Conservation (phyloP, 768 basidiomycete species). For the Tulasnella sp. region DNA sequence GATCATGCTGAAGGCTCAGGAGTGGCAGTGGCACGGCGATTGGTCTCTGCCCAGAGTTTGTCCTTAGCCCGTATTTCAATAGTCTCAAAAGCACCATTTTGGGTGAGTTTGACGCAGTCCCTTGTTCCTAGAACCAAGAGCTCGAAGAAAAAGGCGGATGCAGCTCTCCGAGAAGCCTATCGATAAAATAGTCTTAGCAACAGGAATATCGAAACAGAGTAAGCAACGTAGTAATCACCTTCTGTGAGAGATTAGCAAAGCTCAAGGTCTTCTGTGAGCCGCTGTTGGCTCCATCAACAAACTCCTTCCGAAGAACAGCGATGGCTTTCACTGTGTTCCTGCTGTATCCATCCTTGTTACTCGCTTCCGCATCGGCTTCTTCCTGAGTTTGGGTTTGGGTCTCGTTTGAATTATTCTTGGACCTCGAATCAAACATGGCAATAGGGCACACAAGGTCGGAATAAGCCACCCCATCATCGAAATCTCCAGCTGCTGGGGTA, state of each 20-base stretch:
- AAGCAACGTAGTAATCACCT: constrained; percentile 35
- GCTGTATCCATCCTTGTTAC: constrained; percentile 39
- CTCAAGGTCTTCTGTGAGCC: constrained; percentile 53
- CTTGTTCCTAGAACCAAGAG: constrained; percentile 86
- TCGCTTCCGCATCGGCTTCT: constrained; percentile 17
- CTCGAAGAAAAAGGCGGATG: constrained; percentile 96
- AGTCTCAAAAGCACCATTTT: constrained; percentile 55
- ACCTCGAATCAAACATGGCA: constrained; percentile 61
- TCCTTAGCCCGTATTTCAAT: constrained; percentile 72
- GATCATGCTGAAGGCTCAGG: too few species aligned
- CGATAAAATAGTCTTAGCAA: neutral
- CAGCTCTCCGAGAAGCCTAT: constrained; percentile 80
- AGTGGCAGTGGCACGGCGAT: constrained; percentile 16
- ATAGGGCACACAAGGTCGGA: constrained; percentile 64
- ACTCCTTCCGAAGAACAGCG: constrained; percentile 55
- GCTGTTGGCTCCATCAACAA: constrained; percentile 40
- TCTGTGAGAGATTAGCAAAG: constrained; percentile 66
- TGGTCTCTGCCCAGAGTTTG: constrained; percentile 47
- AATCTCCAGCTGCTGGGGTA: constrained; percentile 48
- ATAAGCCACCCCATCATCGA: constrained; percentile 50
- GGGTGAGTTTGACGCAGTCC: constrained; percentile 74
- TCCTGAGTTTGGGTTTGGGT: constrained; percentile 13
- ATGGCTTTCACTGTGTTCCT: constrained; percentile 82
- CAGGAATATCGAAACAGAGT: neutral
- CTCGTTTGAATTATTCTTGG: constrained; percentile 21